These are phyloP conservation scores for Fusarium sp. DNA, from an alignment of 2,329 filamentous ascomycete genomes.

Conservation along the genomic window DNA sequence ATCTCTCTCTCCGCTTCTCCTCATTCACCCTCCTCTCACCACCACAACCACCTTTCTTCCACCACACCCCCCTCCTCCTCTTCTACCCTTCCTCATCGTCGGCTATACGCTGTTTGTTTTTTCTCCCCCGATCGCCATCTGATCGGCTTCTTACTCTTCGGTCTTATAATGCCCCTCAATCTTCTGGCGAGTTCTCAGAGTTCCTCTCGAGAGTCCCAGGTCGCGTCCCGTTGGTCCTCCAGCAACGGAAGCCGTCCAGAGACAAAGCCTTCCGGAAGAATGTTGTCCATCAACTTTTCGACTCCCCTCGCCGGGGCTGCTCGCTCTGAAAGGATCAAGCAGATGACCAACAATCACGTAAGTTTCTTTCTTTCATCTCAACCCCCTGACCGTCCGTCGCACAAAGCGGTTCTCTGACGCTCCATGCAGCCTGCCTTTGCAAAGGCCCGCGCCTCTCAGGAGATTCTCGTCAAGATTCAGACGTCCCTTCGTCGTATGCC, in stretches of 20 bases:
- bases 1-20: slow-evolving; percentile 7
- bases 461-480: slow-evolving; percentile 51
- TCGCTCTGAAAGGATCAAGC: slow-evolving; percentile 50
- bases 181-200: slow-evolving; percentile 10
- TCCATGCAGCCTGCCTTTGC: slow-evolving; percentile 47
- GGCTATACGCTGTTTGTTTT: background rate
- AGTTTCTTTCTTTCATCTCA: slow-evolving; percentile 24
- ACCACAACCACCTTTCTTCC: background rate
- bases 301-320: slow-evolving; percentile 51
- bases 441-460: slow-evolving; percentile 48
- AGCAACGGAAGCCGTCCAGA: slow-evolving; percentile 21
- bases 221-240: slow-evolving; percentile 30
- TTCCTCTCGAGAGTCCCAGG: slow-evolving; percentile 13
- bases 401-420: background rate
- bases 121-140: background rate
- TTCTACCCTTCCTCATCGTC: background rate
- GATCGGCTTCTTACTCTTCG: background rate
- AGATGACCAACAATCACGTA: slow-evolving; percentile 53
- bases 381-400: background rate
- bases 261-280: slow-evolving; percentile 34
- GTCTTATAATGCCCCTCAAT: slow-evolving; percentile 24
- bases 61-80: background rate
- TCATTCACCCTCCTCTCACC: slow-evolving; percentile 10
- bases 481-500: slow-evolving; percentile 53
- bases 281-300: slow-evolving; percentile 54